Conservation (phyloP, 2,329 filamentous ascomycete species). For the Phoma herbarum region DNA sequence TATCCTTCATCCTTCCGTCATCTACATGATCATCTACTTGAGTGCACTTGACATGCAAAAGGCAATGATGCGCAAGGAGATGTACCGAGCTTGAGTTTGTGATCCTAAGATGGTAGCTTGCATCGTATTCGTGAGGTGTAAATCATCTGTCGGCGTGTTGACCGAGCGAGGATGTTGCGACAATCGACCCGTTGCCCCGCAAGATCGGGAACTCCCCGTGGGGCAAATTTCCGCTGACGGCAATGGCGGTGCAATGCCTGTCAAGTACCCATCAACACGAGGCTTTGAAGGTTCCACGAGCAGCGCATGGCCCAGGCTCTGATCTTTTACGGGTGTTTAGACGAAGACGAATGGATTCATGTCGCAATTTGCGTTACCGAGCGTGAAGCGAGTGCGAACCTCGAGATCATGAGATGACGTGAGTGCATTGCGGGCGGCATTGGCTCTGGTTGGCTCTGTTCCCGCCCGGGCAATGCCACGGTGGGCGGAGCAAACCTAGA, state of each 20-base stretch:
- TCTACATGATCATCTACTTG: background rate
- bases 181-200: conserved; percentile 14
- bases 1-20: background rate
- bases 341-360: background rate
- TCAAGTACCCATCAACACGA: conserved; percentile 1
- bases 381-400: background rate
- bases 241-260: background rate
- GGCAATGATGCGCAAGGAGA: conserved; percentile 13
- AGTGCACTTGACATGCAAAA: background rate
- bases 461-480: background rate
- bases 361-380: too few relatives aligned
- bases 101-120: conserved; percentile 9
- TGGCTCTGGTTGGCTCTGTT: background rate
- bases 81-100: background rate
- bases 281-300: background rate
- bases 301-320: background rate
- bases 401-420: background rate
- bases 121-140: conserved; percentile 2
- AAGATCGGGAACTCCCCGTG: conserved; percentile 11
- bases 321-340: background rate
- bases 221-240: conserved; percentile 1
- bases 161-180: conserved; percentile 19
- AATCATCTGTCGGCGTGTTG: conserved; percentile 6
- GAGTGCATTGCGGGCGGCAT: background rate
- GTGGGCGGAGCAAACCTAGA: too few relatives aligned